Percentiles rank a stretch among this genome's conserved stretches.
Conservation (phyloP, 2,329 filamentous ascomycete species). For the Diplodia intermedia region DNA sequence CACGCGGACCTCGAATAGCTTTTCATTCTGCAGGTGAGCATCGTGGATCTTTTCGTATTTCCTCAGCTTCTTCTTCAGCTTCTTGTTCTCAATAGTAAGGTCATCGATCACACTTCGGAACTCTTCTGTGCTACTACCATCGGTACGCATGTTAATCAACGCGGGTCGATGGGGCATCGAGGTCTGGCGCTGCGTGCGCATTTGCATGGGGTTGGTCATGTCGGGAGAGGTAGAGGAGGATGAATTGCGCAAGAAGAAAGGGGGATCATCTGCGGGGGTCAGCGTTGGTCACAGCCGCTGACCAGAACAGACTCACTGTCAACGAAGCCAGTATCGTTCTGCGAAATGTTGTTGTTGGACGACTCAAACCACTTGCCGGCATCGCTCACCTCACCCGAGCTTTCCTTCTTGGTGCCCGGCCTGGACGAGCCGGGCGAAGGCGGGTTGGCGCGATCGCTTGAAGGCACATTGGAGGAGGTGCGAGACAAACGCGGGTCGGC, state of each 20-base stretch:
- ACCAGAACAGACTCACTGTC: slow-evolving; percentile 35
- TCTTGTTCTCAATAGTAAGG: slow-evolving; percentile 82
- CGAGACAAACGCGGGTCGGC: slow-evolving; percentile 5
- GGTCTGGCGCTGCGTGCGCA: slow-evolving; percentile 37
- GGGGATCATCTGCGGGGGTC: slow-evolving; percentile 47
- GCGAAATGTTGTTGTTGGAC: slow-evolving; percentile 56
- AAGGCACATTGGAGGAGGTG: slow-evolving; percentile 25
- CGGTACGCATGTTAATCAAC: slow-evolving; percentile 49
- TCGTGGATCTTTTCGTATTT: slow-evolving; percentile 73
- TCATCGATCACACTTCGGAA: slow-evolving; percentile 87
- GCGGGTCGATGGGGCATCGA: slow-evolving; percentile 36
- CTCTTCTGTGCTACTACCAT: slow-evolving; percentile 71
- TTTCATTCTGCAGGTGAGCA: slow-evolving; percentile 73
- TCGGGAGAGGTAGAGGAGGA: slow-evolving; percentile 55
- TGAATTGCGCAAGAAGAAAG: slow-evolving; percentile 55
- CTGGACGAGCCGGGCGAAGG: slow-evolving; percentile 51
- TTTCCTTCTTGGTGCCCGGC: slow-evolving; percentile 46
- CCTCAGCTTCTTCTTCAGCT: slow-evolving; percentile 74
- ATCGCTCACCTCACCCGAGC: slow-evolving; percentile 60
- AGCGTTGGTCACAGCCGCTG: not conserved
- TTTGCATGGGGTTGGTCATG: slow-evolving; percentile 36
- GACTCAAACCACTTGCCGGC: slow-evolving; percentile 60
- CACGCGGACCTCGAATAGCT: slow-evolving; percentile 82
- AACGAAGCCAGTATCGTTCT: slow-evolving; percentile 36
- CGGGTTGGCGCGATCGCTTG: slow-evolving; percentile 43